Conservation (phyloP, 768 basidiomycete species). For the Tylopilus subfusipes region DNA sequence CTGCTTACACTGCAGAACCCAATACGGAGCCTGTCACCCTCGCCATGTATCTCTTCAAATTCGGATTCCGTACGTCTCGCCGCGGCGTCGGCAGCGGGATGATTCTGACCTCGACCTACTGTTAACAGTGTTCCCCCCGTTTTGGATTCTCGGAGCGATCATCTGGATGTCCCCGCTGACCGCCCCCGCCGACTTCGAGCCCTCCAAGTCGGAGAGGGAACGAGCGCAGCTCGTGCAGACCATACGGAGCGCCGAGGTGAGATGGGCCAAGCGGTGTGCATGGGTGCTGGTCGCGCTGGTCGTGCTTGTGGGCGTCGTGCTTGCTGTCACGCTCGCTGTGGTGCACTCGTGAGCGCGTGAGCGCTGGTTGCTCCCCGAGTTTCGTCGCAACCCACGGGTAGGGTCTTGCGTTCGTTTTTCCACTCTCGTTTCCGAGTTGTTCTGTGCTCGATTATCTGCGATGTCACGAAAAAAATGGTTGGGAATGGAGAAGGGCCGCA, state of each 20-base stretch:
- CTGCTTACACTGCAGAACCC: slow-evolving; percentile 32
- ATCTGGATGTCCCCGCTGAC: slow-evolving; percentile 41
- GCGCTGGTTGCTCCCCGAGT: too few relatives aligned
- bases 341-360: too few relatives aligned
- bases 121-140: slow-evolving; percentile 42
- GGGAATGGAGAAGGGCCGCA: too few relatives aligned
- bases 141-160: slow-evolving; percentile 43
- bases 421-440: too few relatives aligned
- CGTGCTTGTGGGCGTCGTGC: too few relatives aligned
- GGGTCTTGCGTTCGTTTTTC: too few relatives aligned
- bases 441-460: too few relatives aligned
- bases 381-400: too few relatives aligned
- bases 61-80: slow-evolving; percentile 43
- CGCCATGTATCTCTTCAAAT: slow-evolving; percentile 47
- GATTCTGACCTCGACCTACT: not conserved
- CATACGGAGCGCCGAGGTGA: not conserved
- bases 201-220: not conserved
- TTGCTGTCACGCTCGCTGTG: too few relatives aligned
- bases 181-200: slow-evolving; percentile 24
- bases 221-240: not conserved
- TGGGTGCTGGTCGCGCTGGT: too few relatives aligned
- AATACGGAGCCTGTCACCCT: slow-evolving; percentile 40
- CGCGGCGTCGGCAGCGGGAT: not conserved
- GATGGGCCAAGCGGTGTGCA: not conserved
- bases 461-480: too few relatives aligned